Evolutionary conservation across 139 green algal genomes (phyloP), one percentile per base, ranked within the genome.

Genomic region (Raphidocelis subcapitata): DNA sequence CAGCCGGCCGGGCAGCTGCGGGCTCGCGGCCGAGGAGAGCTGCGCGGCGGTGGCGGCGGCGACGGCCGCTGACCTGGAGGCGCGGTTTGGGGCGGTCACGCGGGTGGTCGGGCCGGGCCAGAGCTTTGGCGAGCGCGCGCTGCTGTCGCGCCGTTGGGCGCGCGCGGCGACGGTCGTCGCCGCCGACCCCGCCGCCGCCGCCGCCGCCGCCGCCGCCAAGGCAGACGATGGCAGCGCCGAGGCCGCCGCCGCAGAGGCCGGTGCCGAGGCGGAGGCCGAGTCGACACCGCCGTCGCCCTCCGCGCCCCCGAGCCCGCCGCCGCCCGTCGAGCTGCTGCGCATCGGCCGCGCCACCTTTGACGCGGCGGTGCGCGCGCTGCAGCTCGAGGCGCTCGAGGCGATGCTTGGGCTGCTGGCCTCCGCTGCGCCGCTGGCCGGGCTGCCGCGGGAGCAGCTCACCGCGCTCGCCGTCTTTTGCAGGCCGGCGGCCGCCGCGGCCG

Each of bases 51-150:
- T 12, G 41, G 41, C 41, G 12, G 41, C 41, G 41, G 8, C 31
- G 2, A 69, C 16, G 29, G 44, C 60, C 46, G 66, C 70, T 37
- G 44, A 47, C 26, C 36, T 62, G 5, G 67, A 65, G 24, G 47
- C 1, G 46, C 20, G 23, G 1, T 75, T 70, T 60, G 74, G 74
- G 2, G 65, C 74, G 33, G 67, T 81, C 3, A 67, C 72, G 14
- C 54, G 66, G 32, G 28, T 51, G 2, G 24, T 81, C 44, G 29
- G 41, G 8, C 67, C 74, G 16, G 74, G 74, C 2, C 54, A 81
- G 35, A 61, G 59, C 37, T 75, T 81, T 72, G 74, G 74, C 16
- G 74, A 81, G 74, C 21, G 75, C 21, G 74, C 74, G 18, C 33
- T 81, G 57, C 74, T 81, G 67, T 52, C 70, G 35, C 49, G 33